Conservation (phyloP, 768 basidiomycete species). For the Cystofilobasidium capitatum region DNA sequence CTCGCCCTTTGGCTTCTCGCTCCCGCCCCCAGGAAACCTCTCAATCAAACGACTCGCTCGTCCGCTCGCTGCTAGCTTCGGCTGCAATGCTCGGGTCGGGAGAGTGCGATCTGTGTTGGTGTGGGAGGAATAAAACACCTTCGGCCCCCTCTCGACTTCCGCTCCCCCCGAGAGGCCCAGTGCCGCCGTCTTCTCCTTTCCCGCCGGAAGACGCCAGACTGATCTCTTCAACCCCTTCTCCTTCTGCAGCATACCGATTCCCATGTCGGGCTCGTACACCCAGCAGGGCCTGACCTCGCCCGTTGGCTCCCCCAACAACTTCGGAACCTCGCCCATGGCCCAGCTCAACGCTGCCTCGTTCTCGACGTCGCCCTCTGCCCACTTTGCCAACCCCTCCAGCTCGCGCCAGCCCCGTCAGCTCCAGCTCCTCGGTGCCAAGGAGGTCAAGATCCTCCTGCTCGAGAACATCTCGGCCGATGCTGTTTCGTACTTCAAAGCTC, state of each 20-base stretch:
- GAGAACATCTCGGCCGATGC: slow-evolving; percentile 94
- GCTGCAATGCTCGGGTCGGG: no score
- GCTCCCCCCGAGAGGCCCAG: background rate
- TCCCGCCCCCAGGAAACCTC: no score
- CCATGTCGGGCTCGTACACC: slow-evolving; percentile 24
- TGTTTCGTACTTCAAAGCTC: slow-evolving; percentile 61
- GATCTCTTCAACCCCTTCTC: background rate
- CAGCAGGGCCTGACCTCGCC: slow-evolving; percentile 29
- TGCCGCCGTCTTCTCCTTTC: background rate
- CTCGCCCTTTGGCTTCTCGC: background rate
- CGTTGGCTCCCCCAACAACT: slow-evolving; percentile 34
- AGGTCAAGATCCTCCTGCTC: slow-evolving; percentile 69
- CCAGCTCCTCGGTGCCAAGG: slow-evolving; percentile 49
- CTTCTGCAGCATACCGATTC: slow-evolving; percentile 38
- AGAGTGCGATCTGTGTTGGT: no score
- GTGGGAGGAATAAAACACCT: background rate
- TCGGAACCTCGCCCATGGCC: slow-evolving; percentile 32
- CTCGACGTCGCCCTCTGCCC: slow-evolving; percentile 27
- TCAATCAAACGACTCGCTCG: no score
- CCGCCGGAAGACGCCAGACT: background rate
- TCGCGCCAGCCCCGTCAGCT: slow-evolving; percentile 24
- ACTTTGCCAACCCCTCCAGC: slow-evolving; percentile 22
- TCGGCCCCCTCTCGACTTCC: background rate
- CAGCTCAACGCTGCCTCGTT: slow-evolving; percentile 31
- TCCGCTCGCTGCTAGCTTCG: no score